phyloP scores from a whole-genome alignment of 306 rosid species.

The Hippophae rhamnoides region DNA sequence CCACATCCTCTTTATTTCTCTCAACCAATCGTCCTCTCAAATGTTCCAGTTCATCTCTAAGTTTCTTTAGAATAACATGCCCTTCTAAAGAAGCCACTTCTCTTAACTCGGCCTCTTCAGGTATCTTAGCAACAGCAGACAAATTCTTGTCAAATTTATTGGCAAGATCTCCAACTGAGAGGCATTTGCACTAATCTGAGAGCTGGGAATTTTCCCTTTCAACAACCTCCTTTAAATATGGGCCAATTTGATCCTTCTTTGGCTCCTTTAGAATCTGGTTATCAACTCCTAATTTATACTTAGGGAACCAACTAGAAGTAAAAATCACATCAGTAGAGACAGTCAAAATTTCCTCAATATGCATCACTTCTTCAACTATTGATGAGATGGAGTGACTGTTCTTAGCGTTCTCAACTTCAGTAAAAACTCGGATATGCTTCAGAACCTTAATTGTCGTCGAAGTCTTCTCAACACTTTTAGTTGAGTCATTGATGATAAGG shows the following conservation, averaged over 20 bases:
- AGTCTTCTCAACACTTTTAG: no score
- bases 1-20: conserved; percentile 75
- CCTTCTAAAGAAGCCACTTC: conserved; percentile 94
- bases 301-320: conserved; percentile 55
- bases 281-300: conserved; percentile 72
- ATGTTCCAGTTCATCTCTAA: conserved; percentile 80
- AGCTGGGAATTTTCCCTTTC: no score
- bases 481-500: no score
- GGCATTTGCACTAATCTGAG: no score
- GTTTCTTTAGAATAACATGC: conserved; percentile 90
- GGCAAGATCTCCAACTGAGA: no score
- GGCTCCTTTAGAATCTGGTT: conserved; percentile 71
- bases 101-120: conserved; percentile 58
- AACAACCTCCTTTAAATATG: conserved; percentile 43
- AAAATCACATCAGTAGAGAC: conserved; percentile 92
- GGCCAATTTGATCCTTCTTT: conserved; percentile 52
- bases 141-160: no score
- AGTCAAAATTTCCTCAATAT: conserved; percentile 43
- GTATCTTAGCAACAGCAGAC: no score
- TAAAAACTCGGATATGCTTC: no score
- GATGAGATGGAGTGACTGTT: not conserved
- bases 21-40: conserved; percentile 68
- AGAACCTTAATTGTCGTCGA: no score
- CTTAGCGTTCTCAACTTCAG: no score
- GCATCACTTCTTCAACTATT: conserved; percentile 45